Evolutionary conservation across 129 eudicot genomes (phyloP).

Genomic region (Tagetes patula): DNA sequence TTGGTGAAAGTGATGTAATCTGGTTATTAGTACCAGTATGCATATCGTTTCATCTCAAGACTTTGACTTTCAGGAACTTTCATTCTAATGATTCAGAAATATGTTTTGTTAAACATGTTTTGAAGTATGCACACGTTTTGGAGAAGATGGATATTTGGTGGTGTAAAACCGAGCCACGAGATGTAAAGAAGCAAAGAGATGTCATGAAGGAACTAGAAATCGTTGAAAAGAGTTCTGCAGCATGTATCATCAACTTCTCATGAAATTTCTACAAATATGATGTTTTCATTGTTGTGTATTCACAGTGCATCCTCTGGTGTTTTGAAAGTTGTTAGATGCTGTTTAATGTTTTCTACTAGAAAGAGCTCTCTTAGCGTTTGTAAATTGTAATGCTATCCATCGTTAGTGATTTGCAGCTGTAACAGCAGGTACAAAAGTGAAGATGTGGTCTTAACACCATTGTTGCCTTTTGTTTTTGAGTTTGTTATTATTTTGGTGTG

Average conservation of each 20-base stretch:
- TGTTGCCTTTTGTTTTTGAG: not conserved
- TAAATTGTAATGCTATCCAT: not conserved
- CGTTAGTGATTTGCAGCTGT: not conserved
- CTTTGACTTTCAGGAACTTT: conserved; percentile 33
- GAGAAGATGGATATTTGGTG: conserved; percentile 40
- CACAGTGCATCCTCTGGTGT: not conserved
- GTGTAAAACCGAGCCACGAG: conserved; percentile 32
- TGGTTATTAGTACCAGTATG: conserved; percentile 24
- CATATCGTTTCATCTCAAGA: conserved; percentile 38
- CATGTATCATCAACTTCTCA: conserved; percentile 32
- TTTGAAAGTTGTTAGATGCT: not conserved
- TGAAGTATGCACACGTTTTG: conserved; percentile 34
- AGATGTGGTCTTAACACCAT: too few relatives aligned
- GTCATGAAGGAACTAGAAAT: conserved; percentile 30
- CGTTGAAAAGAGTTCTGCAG: conserved; percentile 28
- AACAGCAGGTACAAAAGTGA: too few relatives aligned
- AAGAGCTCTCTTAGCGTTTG: not conserved
- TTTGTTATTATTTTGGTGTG: too few relatives aligned
- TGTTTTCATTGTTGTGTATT: conserved; percentile 16
- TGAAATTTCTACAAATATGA: conserved; percentile 26
- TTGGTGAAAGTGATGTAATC: conserved; percentile 17
- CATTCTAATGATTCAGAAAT: conserved; percentile 37
- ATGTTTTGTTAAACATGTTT: conserved; percentile 31
- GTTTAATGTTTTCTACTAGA: not conserved
- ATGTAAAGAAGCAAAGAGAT: conserved; percentile 34